Base-by-base conservation (phyloP, 139 green algal genomes). In the Diplosphaera chodatii region DNA sequence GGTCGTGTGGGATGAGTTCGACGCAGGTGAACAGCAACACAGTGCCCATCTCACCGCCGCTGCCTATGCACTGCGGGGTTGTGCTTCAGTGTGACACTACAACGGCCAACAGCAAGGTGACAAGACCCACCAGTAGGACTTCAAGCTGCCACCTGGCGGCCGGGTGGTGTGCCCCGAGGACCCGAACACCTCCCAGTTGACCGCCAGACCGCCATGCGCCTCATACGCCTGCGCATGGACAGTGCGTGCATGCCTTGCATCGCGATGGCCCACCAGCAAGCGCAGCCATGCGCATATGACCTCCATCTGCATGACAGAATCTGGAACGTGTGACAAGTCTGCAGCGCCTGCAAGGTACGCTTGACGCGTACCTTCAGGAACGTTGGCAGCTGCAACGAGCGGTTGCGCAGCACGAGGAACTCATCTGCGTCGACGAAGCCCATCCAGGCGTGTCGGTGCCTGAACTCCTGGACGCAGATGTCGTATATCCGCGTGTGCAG, bases 111-210 rank as follows among this genome's bases (percentile, higher is more conserved):
- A 59, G 48, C 48, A 3, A 18, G 18, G 25, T 25, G 48, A 59
- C 48, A 23, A 13, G 37, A 21, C 37, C 10, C 16, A 59, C 48
- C 48, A 59, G 64, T 84, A 85, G 55, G 29, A 69, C 16, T 72
- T 67, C 48, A 85, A 69, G 31, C 69, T 59, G 55, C 80, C 68
- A 2, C 65, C 33, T 0, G 48, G 1, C 1, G 77, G 80, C 0
- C 73, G 68, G 21, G 10, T 48, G 32, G 37, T 55, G 40, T 77
- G 67, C 0, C 77, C 80, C 29, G 72, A 77, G n/a, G 72, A 81
- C 28, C 80, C 80, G 64, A 85, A 85, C 23, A 73, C 55, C 30
- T 59, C 63, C 74, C 74, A 79, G 48, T 75, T 74, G 5, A 79
- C 63, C 6, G 48, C 74, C 28, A 79, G 55, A 1, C 32, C 74